Base-by-base conservation (phyloP, 495 filamentous ascomycete species). In the Endocarpon pusillum region DNA sequence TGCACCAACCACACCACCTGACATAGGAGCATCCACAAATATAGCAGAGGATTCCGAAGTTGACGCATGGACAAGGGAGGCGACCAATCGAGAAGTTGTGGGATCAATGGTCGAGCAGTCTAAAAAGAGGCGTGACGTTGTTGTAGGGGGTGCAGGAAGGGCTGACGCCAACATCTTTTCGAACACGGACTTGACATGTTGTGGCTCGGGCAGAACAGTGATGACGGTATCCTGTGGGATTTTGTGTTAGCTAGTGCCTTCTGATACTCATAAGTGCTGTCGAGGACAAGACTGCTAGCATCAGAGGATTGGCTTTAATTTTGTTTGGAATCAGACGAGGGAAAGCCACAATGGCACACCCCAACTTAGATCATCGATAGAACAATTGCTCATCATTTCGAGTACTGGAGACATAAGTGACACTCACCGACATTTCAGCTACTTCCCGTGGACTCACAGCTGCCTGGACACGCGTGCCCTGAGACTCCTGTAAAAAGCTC, bases 61-160 rank as follows among this genome's bases (percentile, higher is more conserved):
- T 10, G 58, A 45, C 11, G 61, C 44, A 25, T 48, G 45, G 18
- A 79, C 62, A 12, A 54, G 52, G 14, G 61, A 54, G 12, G 72
- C 71, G 28, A 80, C 64, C 37, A 64, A 56, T 32, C 61, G 58
- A 1, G 77, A 81, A 5, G 83, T 75, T 14, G 70, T 62, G 0
- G 83, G 81, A 49, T 92, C 83, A 37, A 92, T 91, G 7, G 83
- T 92, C 3, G 83, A 91, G 49, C 66, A 75, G 43, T 81, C 76
- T 45, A 81, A 75, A 52, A 77, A 78, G 30, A 78, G 47, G 28
- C 71, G 67, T 19, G 61, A 41, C 3, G 19, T 24, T 15, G 33
- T 1, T n/a, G 41, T 30, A 6, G 42, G 22, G 6, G 40, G 32
- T 8, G 42, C 34, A 14, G 36, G 44, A 20, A 43, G 39, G 28